A percentile compares a stretch with the other conserved stretches of the same genome.
These are phyloP conservation scores for Botrytis galanthina DNA, from an alignment of 2,329 filamentous ascomycete genomes.

Conservation along the genomic window DNA sequence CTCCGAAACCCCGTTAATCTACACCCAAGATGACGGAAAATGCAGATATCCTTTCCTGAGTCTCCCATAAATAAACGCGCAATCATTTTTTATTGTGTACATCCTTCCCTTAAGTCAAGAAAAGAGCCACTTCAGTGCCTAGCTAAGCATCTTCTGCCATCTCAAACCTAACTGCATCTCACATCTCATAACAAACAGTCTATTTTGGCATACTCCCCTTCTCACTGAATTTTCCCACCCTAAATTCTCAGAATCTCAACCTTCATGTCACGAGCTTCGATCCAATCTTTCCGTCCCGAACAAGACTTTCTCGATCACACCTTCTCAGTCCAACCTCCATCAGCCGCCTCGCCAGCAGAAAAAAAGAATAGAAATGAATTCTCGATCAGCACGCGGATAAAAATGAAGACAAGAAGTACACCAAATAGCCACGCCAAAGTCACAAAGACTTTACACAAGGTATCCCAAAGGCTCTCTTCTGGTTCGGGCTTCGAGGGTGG, in stretches of 20 bases:
- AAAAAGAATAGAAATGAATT: not conserved
- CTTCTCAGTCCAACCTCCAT: not conserved
- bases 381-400: not conserved
- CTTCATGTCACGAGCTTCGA: not conserved
- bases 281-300: not conserved
- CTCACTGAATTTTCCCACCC: not conserved
- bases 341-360: not conserved
- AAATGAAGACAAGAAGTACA: not conserved
- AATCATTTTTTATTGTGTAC: not conserved
- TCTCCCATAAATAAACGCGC: not conserved
- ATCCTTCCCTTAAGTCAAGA: not conserved
- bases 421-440: not conserved
- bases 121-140: not conserved
- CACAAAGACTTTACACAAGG: not conserved
- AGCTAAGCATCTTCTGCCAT: not conserved
- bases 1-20: not conserved
- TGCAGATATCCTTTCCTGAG: not conserved
- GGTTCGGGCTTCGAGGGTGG: not conserved
- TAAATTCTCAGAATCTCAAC: not conserved
- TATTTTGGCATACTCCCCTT: not conserved
- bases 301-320: not conserved
- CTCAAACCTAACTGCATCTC: not conserved
- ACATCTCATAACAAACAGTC: not conserved
- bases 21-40: not conserved
- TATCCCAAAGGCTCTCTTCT: not conserved